Evolutionary conservation across 2,329 filamentous ascomycete genomes (phyloP).

Genomic region (Neofusicoccum ribis): DNA sequence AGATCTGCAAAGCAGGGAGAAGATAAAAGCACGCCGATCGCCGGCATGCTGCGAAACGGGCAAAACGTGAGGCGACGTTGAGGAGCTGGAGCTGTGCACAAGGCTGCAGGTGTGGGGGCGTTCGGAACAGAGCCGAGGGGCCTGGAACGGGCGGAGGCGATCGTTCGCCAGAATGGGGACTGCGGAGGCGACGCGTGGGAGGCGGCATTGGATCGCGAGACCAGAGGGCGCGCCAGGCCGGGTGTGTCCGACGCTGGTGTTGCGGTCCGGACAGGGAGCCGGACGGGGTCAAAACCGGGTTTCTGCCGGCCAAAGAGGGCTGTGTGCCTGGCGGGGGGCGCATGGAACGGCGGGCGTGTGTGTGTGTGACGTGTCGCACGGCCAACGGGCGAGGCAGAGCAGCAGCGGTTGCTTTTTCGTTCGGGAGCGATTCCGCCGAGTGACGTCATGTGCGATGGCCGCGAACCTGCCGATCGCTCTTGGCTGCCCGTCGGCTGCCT

Average conservation of each 20-base stretch:
- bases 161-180: background rate
- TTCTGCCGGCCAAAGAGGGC: background rate
- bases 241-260: too few species aligned
- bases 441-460: conserved; percentile 1
- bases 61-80: background rate
- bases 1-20: background rate
- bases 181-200: background rate
- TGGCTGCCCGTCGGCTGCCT: background rate
- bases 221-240: background rate
- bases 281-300: background rate
- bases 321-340: background rate
- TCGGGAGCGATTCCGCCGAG: background rate
- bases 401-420: background rate
- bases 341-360: background rate
- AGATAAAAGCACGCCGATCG: background rate
- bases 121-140: conserved; percentile 8
- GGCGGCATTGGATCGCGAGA: background rate
- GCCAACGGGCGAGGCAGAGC: background rate
- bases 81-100: background rate
- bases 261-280: background rate
- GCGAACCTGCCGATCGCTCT: conserved; percentile 1
- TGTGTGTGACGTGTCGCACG: background rate
- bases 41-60: background rate
- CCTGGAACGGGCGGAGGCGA: background rate
- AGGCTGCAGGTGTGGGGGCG: conserved; percentile 4